Evolutionary conservation across 345 rosid genomes (phyloP).

Genomic region (sweet orange (Citrus sinensis)): DVS_A1.0 CM039162.1:16713001-16713500

Average conservation of each 20-base stretch:
- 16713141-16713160: not conserved
- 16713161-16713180: no score
- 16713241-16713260: not conserved
- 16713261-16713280: constrained; percentile 31
- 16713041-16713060: not conserved
- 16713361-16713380: constrained; percentile 20
- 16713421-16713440: constrained; percentile 7
- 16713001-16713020: not conserved
- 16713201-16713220: not conserved
- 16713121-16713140: not conserved
- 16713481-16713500: not conserved
- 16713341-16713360: constrained; percentile 13
- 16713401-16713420: constrained; percentile 10
- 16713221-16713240: not conserved
- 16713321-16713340: not conserved
- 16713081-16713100: not conserved
- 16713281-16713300: constrained; percentile 5
- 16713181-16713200: not conserved
- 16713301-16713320: not conserved
- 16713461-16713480: not conserved
- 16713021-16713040: not conserved
- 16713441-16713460: constrained; percentile 24
- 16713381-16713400: constrained; percentile 13
- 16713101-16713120: not conserved
- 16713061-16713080: not conserved